phyloP scores from a whole-genome alignment of 176 grass and related monocot species.

The Lolium perenne region DNA sequence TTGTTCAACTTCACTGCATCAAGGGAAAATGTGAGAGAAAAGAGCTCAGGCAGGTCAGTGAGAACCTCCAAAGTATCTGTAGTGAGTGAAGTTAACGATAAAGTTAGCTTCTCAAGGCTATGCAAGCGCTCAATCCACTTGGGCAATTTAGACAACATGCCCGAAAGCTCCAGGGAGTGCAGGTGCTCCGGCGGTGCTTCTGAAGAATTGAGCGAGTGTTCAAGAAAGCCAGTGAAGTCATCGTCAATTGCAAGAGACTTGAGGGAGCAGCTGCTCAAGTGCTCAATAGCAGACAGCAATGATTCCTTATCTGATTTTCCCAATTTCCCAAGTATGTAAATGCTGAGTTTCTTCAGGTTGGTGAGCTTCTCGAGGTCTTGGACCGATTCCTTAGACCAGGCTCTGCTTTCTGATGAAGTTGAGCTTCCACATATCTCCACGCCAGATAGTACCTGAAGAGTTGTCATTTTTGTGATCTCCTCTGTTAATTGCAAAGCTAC shows the following conservation, averaged over 20 bases:
- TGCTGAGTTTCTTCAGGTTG: conserved; percentile 38
- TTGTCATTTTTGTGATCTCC: conserved; percentile 27
- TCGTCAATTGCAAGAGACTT: conserved; percentile 39
- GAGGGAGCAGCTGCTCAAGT: conserved; percentile 43
- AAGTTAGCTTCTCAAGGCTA: conserved; percentile 32
- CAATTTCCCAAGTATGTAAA: background rate
- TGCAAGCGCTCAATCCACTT: background rate
- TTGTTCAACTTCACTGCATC: background rate
- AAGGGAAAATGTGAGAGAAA: background rate
- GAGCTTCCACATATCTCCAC: background rate
- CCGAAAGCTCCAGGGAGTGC: conserved; percentile 14
- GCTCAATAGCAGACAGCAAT: conserved; percentile 39
- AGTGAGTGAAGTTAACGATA: conserved; percentile 29
- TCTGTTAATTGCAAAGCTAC: background rate
- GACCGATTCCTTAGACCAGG: background rate
- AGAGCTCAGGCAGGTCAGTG: background rate
- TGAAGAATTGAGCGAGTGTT: background rate
- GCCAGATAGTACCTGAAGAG: conserved; percentile 34
- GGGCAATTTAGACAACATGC: background rate
- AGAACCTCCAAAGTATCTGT: background rate
- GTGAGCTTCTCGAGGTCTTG: conserved; percentile 15
- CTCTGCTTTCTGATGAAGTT: background rate
- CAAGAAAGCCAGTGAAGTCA: conserved; percentile 32
- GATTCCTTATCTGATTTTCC: fast-evolving
- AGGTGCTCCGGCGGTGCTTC: conserved; percentile 18